Evolutionary conservation across 2,329 filamentous ascomycete genomes (phyloP).

Genomic region (Trichoderma hamatum): DNA sequence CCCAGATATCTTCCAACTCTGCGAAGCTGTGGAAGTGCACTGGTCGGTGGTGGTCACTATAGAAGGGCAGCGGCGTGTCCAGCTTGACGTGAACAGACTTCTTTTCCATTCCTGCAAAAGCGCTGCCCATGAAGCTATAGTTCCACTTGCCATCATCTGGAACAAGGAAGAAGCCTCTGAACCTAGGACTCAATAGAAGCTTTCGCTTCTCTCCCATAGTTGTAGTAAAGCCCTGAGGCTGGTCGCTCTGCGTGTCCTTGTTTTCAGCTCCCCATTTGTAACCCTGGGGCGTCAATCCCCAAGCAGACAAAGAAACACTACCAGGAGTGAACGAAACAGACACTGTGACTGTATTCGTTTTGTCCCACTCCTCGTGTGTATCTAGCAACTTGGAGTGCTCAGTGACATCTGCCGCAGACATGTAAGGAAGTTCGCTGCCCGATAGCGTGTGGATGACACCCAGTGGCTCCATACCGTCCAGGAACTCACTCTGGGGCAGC

Average conservation of each 20-base stretch:
- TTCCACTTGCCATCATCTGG: constrained; percentile 93
- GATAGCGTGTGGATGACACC: constrained; percentile 95
- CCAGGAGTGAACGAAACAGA: constrained; percentile 96
- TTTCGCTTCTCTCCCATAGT: constrained; percentile 95
- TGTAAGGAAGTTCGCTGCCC: constrained; percentile 93
- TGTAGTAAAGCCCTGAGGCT: constrained; percentile 90
- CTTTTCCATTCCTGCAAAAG: constrained; percentile 87
- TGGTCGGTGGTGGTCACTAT: constrained; percentile 88
- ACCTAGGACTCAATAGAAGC: constrained; percentile 87
- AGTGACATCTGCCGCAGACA: constrained; percentile 93
- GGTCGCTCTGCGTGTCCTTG: constrained; percentile 88
- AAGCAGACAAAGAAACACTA: constrained; percentile 91
- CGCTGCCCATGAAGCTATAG: constrained; percentile 95
- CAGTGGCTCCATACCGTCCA: constrained; percentile 83
- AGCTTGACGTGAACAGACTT: constrained; percentile 89
- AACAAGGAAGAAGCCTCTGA: constrained; percentile 93
- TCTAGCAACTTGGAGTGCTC: constrained; percentile 91
- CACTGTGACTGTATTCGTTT: constrained; percentile 89
- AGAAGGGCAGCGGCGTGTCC: constrained; percentile 87
- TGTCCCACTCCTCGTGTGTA: constrained; percentile 66
- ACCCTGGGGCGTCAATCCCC: constrained; percentile 86
- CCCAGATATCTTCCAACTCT: constrained; percentile 95
- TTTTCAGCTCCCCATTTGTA: constrained; percentile 98
- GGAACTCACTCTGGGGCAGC: constrained; percentile 88
- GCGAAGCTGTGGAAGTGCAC: constrained; percentile 97